Base-by-base conservation (phyloP, 164 flowering plant genomes). In the Magnolia changhungtana region DNA sequence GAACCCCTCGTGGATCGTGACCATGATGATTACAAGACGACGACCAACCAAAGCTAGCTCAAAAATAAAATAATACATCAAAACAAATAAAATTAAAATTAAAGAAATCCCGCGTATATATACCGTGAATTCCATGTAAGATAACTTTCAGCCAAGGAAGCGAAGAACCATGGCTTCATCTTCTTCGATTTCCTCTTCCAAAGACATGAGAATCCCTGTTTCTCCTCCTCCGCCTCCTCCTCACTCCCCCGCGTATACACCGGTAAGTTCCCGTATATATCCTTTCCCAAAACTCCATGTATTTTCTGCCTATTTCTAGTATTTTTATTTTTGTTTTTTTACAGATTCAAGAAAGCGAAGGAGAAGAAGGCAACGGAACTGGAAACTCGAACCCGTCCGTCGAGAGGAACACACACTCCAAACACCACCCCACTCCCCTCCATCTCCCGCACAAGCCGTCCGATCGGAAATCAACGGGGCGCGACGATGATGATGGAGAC, bases 351-450 rank as follows among this genome's bases (percentile, higher is more conserved):
- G 91, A 86, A 77, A 78, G 82, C 8, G 87, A 84, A 61, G 73
- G 75, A 65, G 81, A 81, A 67, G 81, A 71, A 63, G 71, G 45
- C 50, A 55, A 8, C 67, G 69, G 29, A 55, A 63, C 74, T 50
- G 71, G 70, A 49, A 72, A 81, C 51, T 80, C 80, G 21, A 67
- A 14, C 2, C 21, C 71, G 20, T 13, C 67, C 20, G 50, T 9
- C 27, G 69, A 50, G 5, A 49, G 8, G n/a, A 64, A 18, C 31
- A 13, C 61, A 8, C 31, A 78, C 9, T 75, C 77, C 50, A 79
- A 76, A 37, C 91, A 89, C 84, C 83, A 86, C 49, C 85, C 90
- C 7, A 90, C 96, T 0, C 92, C 93, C 2, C 82, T 86, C 70
- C 88, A 85, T 51, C 71, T 73, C 68, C 27, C 20, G 29, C 37